Percentiles rank a stretch among this genome's conserved stretches.
phyloP scores from a whole-genome alignment of 257 asterid genomes.

The Ballota nigra region DNA sequence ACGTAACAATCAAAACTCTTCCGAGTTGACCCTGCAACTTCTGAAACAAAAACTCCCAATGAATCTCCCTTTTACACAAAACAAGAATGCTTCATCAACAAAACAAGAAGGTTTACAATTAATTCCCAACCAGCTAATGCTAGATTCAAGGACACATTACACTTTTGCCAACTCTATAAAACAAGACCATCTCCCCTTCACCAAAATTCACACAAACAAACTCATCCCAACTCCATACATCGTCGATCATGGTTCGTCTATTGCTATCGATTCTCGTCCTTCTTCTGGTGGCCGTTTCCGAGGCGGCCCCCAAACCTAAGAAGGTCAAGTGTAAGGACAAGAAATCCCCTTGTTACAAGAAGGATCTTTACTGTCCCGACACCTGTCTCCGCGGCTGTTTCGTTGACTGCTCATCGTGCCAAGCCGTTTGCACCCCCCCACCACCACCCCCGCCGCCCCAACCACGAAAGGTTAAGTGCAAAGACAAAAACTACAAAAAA shows the following conservation, averaged over 20 bases:
- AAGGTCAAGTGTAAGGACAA: slow-evolving; percentile 53
- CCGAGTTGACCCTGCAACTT: slow-evolving; percentile 15
- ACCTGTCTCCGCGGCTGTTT: slow-evolving; percentile 44
- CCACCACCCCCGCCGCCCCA: slow-evolving; percentile 32
- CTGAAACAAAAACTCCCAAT: background rate
- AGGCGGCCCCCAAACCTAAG: slow-evolving; percentile 38
- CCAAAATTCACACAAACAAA: background rate
- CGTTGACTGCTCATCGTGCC: slow-evolving; percentile 47
- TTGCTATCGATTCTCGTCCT: slow-evolving; percentile 32
- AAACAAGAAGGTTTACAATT: background rate
- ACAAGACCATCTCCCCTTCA: background rate
- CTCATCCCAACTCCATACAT: background rate
- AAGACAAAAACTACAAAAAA: slow-evolving; percentile 15
- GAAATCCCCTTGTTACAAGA: slow-evolving; percentile 39
- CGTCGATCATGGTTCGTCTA: slow-evolving; percentile 31
- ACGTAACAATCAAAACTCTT: slow-evolving; percentile 19
- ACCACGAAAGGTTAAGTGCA: slow-evolving; percentile 29
- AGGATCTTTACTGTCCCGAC: slow-evolving; percentile 45
- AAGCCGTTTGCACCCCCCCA: slow-evolving; percentile 40
- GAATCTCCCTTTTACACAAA: background rate
- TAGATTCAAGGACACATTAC: slow-evolving; percentile 30
- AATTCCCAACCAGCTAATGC: slow-evolving; percentile 6
- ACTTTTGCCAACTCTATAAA: slow-evolving; percentile 28
- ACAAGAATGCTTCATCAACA: slow-evolving; percentile 16
- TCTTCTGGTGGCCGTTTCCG: slow-evolving; percentile 29